Evolutionary conservation across 2,329 filamentous ascomycete species (phyloP), one percentile per base, ranked within the genome.

Genomic region (Penicillium paneum): DNA sequence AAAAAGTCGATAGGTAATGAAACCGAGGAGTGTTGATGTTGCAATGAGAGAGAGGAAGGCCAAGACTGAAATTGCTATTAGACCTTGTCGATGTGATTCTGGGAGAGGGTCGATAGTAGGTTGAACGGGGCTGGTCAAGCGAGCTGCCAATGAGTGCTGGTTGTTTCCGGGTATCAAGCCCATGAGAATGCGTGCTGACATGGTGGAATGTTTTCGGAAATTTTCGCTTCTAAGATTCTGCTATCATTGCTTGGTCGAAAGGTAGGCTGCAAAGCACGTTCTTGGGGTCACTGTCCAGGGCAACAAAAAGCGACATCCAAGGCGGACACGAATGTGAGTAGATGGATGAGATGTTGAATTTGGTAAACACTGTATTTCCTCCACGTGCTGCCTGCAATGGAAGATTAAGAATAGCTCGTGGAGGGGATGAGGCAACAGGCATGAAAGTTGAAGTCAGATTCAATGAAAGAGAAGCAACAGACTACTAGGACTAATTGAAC

Each of bases 1-100:
- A 31, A 81, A 62, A n/a, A 82, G 66, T 24, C 79, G 76, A 57
- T 79, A 77, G 10, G 79, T 80, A 56, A 82, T 77, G 67, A 80
- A 81, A 11, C 56, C 55, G 6, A 81, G 71, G 5, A 82, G 69
- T 2, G 58, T 52, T 3, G 73, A 65, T 4, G 78, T 77, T 26
- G 78, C 74, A 40, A 80, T 45, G 29, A 79, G 66, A 2, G 79
- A 81, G 31, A 81, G 62, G 43, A 78, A 68, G 29, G 78, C 77
- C 61, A 78, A 77, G 26, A 79, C 57, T 1, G 71, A 70, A 21
- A 82, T 65, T 1, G 78, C 76, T 32, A 81, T 76, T 1, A 82
- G 70, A 3, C 79, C 79, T 8, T 60, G 66, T 38, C 67, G 69
- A 41, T 74, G 70, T 15, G 61, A 61, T 5, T 41, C 31, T 11